Evolutionary conservation across 345 rosid species (phyloP).

Genomic region (Conringia planisiliqua): DNA sequence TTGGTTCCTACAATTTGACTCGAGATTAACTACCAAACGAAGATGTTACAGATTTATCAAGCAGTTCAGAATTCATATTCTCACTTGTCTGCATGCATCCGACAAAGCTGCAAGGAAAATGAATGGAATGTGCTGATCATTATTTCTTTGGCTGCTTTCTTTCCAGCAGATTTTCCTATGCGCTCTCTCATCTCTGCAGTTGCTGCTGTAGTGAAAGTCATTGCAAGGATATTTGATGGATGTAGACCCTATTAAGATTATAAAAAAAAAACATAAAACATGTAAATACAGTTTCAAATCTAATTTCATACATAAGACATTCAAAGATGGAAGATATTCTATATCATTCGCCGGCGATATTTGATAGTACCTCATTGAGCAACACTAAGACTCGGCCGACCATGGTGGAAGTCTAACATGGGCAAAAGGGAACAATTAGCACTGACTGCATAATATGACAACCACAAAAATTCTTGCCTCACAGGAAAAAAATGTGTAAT

Average conservation of each 20-base stretch:
- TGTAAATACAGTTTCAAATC: neutral
- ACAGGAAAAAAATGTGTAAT: neutral
- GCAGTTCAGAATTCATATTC: slow-evolving; percentile 16
- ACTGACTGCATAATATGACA: slow-evolving; percentile 4
- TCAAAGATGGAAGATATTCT: neutral
- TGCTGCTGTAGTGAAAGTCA: slow-evolving; percentile 98
- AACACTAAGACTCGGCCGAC: slow-evolving; percentile 85
- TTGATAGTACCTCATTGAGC: slow-evolving; percentile 61
- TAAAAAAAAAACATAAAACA: slow-evolving; percentile 7
- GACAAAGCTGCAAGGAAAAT: slow-evolving; percentile 87
- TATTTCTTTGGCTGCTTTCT: slow-evolving; percentile 72
- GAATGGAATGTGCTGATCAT: slow-evolving; percentile 94
- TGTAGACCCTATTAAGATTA: slow-evolving; percentile 59
- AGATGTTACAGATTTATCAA: neutral
- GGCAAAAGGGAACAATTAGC: slow-evolving; percentile 19
- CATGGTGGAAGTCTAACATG: slow-evolving; percentile 85
- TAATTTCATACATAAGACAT: neutral
- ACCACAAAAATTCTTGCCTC: neutral
- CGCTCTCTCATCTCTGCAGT: slow-evolving; percentile 95
- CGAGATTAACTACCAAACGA: neutral
- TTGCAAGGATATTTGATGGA: slow-evolving; percentile 86
- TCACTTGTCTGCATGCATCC: slow-evolving; percentile 91
- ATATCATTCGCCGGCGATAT: slow-evolving; percentile 6
- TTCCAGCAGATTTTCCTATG: slow-evolving; percentile 70
- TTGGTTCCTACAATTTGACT: slow-evolving; percentile 11